These are phyloP conservation scores for Sherardia arvensis DNA, from an alignment of 257 asterid species.

Conservation along the genomic window DNA sequence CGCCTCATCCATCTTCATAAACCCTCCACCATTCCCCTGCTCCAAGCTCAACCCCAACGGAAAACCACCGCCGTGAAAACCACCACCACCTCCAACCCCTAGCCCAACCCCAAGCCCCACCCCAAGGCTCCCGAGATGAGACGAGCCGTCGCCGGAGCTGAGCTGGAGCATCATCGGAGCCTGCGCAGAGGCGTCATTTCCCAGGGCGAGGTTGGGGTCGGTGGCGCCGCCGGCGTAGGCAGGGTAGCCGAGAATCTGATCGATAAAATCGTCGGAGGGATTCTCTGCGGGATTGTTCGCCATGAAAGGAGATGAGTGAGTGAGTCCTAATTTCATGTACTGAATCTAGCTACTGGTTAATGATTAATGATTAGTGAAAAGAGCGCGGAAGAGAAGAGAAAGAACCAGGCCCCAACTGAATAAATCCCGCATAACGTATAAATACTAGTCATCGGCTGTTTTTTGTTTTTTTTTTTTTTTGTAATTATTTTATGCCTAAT, in stretches of 20 bases:
- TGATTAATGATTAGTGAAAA: background rate
- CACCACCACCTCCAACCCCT: constrained; percentile 41
- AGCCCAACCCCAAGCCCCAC: constrained; percentile 41
- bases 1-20: constrained; percentile 47
- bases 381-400: background rate
- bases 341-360: background rate
- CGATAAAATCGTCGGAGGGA: constrained; percentile 84
- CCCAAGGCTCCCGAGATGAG: constrained; percentile 48
- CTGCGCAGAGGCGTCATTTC: constrained; percentile 18
- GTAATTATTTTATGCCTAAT: too few species aligned
- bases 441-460: background rate
- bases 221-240: constrained; percentile 30
- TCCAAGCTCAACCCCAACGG: constrained; percentile 94
- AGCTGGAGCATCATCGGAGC: constrained; percentile 38
- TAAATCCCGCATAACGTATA: background rate
- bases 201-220: constrained; percentile 33
- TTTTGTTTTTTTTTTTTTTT: too few species aligned
- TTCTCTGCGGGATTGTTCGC: constrained; percentile 67
- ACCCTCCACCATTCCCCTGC: constrained; percentile 63
- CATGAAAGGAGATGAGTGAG: constrained; percentile 31
- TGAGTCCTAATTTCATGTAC: constrained; percentile 6
- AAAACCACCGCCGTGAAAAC: constrained; percentile 39
- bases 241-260: constrained; percentile 74
- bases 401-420: background rate
- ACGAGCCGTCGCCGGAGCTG: constrained; percentile 44